Evolutionary conservation across 2,329 filamentous ascomycete species (phyloP), one percentile per base, ranked within the genome.

Genomic region (Laburnicola sp.): DNA sequence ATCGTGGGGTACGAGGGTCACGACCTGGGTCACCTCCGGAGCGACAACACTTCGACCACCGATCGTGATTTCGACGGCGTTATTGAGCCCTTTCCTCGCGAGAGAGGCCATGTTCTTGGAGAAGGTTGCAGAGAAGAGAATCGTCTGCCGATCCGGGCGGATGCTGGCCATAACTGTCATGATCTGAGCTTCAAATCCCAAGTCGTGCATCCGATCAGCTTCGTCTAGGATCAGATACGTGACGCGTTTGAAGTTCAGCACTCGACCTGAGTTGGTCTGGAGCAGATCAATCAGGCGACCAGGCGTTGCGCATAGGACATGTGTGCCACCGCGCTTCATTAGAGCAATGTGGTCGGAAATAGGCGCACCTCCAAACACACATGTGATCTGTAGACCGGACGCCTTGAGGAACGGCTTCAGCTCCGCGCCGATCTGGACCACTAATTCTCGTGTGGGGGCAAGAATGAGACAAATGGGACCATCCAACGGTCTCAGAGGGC

Each of bases 161-260:
- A 96, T 88, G 65, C 94, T 96, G 59, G 86, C 85, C 69, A 97
- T 86, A 51, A 99, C 94, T 74, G 96, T 97, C 85, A 94, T 94
- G 47, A 99, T 92, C 72, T 99, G 94, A 2, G 94, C 93, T 74
- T 96, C 93, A 68, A 99, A 99, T 10, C 94, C 94, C 94, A 99
- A 97, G 72, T 99, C 94, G 70, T 97, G 97, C 94, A 99, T 97
- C 56, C 94, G 88, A 74, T 99, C 94, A 41, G 94, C 94, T 75
- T 99, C 94, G 69, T 99, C 94, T 37, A 99, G 83, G 8, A 99
- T 94, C 23, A 97, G 86, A 70, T 97, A 99, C 0, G 91, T 94
- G 9, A 96, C 90, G 57, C 94, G 84, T 60, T 83, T 86, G 50
- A 99, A 80, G 66, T 95, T 97, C 9, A 93, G 96, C 7, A 97